Base-by-base conservation (phyloP, 1,139 yeast species). In the Pichia sp. region DNA sequence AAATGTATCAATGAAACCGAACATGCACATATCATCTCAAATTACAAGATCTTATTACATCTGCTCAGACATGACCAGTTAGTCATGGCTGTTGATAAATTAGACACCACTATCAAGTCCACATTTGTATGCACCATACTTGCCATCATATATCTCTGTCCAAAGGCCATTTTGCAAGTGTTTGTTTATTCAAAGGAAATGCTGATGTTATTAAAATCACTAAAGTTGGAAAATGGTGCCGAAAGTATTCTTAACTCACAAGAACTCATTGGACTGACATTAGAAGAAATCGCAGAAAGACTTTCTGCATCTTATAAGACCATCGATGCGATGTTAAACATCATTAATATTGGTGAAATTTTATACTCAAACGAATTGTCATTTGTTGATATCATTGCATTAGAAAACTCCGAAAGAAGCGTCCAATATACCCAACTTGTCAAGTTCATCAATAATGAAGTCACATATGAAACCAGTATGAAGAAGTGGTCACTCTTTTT, bases 351-450 rank as follows among this genome's bases (percentile, higher is more conserved):
- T 1, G 76, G 78, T 48, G 72, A 71, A 46, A 62, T 66, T 37
- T 62, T 77, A 19, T 72, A 68, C 48, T 71, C 77, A 0, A 76
- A 70, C 47, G 72, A 69, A 38, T 59, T 75, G 14, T 68, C 79
- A 0, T 60, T 77, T 10, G 48, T 58, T 5, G 67, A 68, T 40
- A 73, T 67, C 47, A 58, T 73, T 21, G 47, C 58, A 11, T 61
- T 74, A 36, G 69, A 70, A 39, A 63, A 63, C 36, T 56, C 67
- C 0, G 43, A 53, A 2, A 40, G 50, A 22, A 30, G 46, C 1
- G 46, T 15, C 6, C 68, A 64, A 43, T 34, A 51, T 10, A 17
- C 30, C 7, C 59, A 62, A 47, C 43, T 62, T 21, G 43, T 48
- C 11, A 59, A 53, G 34, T 61, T 37, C 37, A 58, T 34, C 46